Conservation (phyloP, 2,329 filamentous ascomycete genomes). For the Cercospora citrullina region DNA sequence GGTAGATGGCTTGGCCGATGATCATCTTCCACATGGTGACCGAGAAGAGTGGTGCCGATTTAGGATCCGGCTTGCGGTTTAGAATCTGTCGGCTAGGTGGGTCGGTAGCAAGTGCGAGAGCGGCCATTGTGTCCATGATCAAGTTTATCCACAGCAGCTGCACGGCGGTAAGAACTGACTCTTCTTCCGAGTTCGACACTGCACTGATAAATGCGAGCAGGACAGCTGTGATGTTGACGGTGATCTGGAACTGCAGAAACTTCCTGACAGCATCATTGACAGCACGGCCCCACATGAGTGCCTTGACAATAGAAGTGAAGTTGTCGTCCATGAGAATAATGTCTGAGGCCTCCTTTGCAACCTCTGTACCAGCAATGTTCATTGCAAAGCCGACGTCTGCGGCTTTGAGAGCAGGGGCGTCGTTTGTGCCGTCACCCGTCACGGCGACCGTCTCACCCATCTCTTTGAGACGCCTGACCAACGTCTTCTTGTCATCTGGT, state of each 20-base stretch:
- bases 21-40: conserved; percentile 99
- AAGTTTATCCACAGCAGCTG: conserved; percentile 95
- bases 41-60: conserved; percentile 75
- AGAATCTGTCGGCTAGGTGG: conserved; percentile 81
- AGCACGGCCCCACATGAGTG: conserved; percentile 62
- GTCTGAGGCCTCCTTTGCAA: conserved; percentile 62
- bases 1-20: conserved; percentile 85
- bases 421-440: conserved; percentile 67
- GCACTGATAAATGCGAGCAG: conserved; percentile 84
- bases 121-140: conserved; percentile 96
- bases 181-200: conserved; percentile 67
- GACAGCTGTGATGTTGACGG: conserved; percentile 90
- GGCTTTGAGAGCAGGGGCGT: conserved; percentile 64
- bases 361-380: conserved; percentile 66
- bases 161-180: conserved; percentile 80
- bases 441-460: conserved; percentile 67
- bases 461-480: conserved; percentile 64
- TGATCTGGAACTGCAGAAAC: conserved; percentile 70
- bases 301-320: conserved; percentile 63
- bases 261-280: conserved; percentile 58
- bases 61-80: conserved; percentile 74
- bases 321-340: conserved; percentile 66
- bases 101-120: conserved; percentile 83
- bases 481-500: conserved; percentile 67
- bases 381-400: conserved; percentile 69